Evolutionary conservation across 345 rosid species (phyloP).

Genomic region (Heritiera littoralis): DNA sequence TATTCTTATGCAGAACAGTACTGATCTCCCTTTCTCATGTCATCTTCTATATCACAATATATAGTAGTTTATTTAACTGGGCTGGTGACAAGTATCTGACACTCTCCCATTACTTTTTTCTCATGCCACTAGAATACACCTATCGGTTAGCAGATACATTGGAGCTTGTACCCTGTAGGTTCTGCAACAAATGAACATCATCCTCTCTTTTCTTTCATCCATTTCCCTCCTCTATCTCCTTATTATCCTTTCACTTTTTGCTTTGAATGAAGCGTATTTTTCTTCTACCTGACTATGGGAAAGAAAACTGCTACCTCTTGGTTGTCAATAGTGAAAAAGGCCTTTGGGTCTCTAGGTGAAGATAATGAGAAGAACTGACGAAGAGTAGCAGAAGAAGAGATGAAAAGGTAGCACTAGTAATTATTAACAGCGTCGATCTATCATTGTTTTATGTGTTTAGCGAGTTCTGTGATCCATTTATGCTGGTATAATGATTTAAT

Average conservation of each 20-base stretch:
- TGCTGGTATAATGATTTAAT: neutral
- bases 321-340: conserved; percentile 77
- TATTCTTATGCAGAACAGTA: no score
- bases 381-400: conserved; percentile 48
- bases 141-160: conserved; percentile 16
- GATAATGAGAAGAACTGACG: conserved; percentile 39
- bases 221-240: conserved; percentile 13
- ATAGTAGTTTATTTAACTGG: neutral
- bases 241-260: neutral
- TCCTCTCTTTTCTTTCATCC: conserved; percentile 21
- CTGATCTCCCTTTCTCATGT: no score
- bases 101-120: conserved; percentile 4
- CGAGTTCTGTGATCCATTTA: neutral
- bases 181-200: conserved; percentile 13
- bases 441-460: no score
- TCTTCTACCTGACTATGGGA: conserved; percentile 47
- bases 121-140: conserved; percentile 27
- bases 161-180: conserved; percentile 20
- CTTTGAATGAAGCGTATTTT: neutral
- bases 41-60: neutral
- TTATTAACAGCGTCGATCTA: neutral
- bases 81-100: conserved; percentile 18
- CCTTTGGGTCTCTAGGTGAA: conserved; percentile 76
- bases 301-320: conserved; percentile 73
- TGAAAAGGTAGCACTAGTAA: conserved; percentile 45